Base-by-base conservation (phyloP, 2,329 filamentous ascomycete genomes). In the Chalaropsis ovoidea region DNA sequence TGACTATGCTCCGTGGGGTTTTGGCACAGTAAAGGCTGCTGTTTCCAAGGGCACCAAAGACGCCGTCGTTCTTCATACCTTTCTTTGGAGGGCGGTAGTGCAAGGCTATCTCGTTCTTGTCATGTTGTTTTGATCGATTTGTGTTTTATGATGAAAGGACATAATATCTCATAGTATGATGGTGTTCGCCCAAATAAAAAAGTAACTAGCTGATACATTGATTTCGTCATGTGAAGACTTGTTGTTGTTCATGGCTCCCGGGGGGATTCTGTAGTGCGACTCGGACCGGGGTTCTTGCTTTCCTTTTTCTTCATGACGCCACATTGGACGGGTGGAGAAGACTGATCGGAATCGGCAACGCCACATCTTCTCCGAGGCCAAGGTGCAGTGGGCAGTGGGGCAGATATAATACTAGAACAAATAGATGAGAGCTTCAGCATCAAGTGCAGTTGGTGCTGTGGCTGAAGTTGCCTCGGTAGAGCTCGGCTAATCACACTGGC, bases 1-100 rank as follows among this genome's bases (percentile, higher is more conserved):
- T 93, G 73, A 78, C 82, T 62, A 94, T 95, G 88, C 76, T 96
- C 72, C 83, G 91, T 70, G 82, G 85, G 71, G 90, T 95, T 49
- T 78, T 96, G 72, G 89, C 90, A 31, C 83, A 89, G 71, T 93
- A 82, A 69, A 22, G 42, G 22, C 3, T 52, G 22, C 15, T 52
- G 22, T 4, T 27, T 64, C 8, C 35, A 24, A 2, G 47, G 2
- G 22, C 24, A 52, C 27, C 8, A 13, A 52, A 10, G 47, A 24
- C 11, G 47, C 47, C 15, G 19, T 24, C 15, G 27, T 52, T 27
- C 19, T 52, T 15, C 15, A 52, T 52, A 52, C 47, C 7, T 24
- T 52, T n/a, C n/a, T 52, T 31, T 2, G 11, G 22, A 19, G 17
- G 24, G 3, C 17, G 2, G 22, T 42, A 2, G 7, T 41, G 8